Percentiles rank a stretch among this genome's conserved stretches.
phyloP scores from a whole-genome alignment of 257 asterid genomes.

The Nyctanthes arbortristis region DNA sequence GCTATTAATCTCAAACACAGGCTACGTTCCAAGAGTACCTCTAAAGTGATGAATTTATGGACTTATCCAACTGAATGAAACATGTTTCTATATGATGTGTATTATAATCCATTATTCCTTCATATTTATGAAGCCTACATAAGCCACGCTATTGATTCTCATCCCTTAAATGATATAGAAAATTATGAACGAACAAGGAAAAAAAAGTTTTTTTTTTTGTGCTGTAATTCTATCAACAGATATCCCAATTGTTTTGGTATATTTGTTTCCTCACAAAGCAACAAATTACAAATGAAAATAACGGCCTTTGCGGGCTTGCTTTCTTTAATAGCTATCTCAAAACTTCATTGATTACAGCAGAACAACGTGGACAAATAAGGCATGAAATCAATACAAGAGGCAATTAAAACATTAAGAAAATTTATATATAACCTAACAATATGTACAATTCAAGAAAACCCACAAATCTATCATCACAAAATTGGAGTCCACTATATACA shows the following conservation, averaged over 20 bases:
- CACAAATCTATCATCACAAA: background rate
- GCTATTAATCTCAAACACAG: no score
- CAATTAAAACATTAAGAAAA: background rate
- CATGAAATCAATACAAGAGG: background rate
- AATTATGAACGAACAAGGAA: background rate
- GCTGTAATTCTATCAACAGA: background rate
- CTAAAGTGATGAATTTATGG: no score
- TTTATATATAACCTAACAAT: background rate
- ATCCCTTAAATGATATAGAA: background rate
- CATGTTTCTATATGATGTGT: background rate
- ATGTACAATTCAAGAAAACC: background rate
- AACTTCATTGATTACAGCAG: background rate
- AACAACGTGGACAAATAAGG: background rate
- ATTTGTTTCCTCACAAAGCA: background rate
- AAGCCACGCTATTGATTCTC: background rate
- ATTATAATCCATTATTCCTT: background rate
- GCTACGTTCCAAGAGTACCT: no score
- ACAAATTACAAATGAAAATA: background rate
- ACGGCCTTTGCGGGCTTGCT: background rate
- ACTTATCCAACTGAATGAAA: background rate
- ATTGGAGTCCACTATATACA: no score
- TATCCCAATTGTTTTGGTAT: background rate
- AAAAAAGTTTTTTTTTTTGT: background rate
- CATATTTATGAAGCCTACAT: background rate
- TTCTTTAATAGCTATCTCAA: background rate